These are phyloP conservation scores for Penicillium paneum DNA, from an alignment of 2,329 filamentous ascomycete species.

Conservation along the genomic window DNA sequence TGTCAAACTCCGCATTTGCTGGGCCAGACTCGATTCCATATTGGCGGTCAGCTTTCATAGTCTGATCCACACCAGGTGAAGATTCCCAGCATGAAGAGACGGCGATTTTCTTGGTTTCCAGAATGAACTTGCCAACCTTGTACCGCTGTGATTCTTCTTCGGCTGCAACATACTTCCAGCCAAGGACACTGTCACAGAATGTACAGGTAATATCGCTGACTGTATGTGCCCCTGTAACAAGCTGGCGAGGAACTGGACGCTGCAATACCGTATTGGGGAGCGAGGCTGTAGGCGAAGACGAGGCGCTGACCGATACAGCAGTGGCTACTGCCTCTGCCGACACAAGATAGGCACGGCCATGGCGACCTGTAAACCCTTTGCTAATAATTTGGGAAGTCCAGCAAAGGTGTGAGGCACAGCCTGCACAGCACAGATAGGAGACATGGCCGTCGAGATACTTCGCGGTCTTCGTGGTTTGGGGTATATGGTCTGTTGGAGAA, in stretches of 20 bases:
- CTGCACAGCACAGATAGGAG: constrained; percentile 58
- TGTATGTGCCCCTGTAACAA: constrained; percentile 62
- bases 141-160: constrained; percentile 61
- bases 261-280: constrained; percentile 60
- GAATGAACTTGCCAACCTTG: constrained; percentile 65
- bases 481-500: constrained; percentile 6
- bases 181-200: constrained; percentile 55
- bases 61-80: constrained; percentile 12
- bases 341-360: constrained; percentile 63
- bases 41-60: constrained; percentile 1
- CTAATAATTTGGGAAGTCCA: constrained; percentile 59
- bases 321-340: constrained; percentile 41
- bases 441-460: constrained; percentile 47
- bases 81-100: constrained; percentile 53
- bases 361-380: constrained; percentile 64
- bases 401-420: constrained; percentile 59
- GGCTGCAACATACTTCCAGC: constrained; percentile 64
- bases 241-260: constrained; percentile 55
- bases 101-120: constrained; percentile 58
- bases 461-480: constrained; percentile 5
- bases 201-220: constrained; percentile 59
- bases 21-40: constrained; percentile 11
- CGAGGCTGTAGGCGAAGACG: constrained; percentile 32
- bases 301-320: constrained; percentile 28
- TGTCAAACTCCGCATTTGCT: constrained; percentile 57